These are phyloP conservation scores for Prunus fruticosa DNA, from an alignment of 306 rosid species.

Conservation along the genomic window DNA sequence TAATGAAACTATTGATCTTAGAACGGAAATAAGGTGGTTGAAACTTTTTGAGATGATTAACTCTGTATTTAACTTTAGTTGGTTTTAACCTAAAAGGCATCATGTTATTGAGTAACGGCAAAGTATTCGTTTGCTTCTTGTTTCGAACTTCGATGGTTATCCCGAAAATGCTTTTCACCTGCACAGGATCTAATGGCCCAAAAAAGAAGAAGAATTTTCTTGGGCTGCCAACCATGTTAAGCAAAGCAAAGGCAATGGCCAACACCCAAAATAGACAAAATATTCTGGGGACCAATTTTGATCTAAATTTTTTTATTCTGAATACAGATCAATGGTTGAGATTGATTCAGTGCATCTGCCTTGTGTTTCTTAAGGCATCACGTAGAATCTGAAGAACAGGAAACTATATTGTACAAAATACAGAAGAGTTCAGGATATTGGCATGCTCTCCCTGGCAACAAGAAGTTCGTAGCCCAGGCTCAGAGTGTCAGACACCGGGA, in stretches of 20 bases:
- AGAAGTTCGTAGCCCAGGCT: conserved; percentile 75
- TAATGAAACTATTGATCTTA: too few species aligned
- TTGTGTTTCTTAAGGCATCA: not conserved
- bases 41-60: too few species aligned
- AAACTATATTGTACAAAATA: not conserved
- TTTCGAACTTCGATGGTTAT: too few species aligned
- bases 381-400: not conserved
- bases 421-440: not conserved
- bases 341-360: not conserved
- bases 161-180: too few species aligned
- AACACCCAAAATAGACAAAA: not conserved
- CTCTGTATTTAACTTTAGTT: too few species aligned
- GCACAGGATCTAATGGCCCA: too few species aligned
- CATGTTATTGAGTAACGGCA: too few species aligned
- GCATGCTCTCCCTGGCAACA: conserved; percentile 81
- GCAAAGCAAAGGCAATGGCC: not conserved
- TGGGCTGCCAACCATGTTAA: not conserved
- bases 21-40: not conserved
- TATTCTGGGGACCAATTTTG: not conserved
- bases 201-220: too few species aligned
- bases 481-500: conserved; percentile 66
- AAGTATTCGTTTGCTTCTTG: too few species aligned
- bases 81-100: too few species aligned
- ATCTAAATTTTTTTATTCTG: not conserved
- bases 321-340: not conserved